Percentiles rank a stretch among this genome's conserved stretches.
Evolutionary conservation across 176 grass and related monocot genomes (phyloP).

Genomic region (Avena eriantha): DNA sequence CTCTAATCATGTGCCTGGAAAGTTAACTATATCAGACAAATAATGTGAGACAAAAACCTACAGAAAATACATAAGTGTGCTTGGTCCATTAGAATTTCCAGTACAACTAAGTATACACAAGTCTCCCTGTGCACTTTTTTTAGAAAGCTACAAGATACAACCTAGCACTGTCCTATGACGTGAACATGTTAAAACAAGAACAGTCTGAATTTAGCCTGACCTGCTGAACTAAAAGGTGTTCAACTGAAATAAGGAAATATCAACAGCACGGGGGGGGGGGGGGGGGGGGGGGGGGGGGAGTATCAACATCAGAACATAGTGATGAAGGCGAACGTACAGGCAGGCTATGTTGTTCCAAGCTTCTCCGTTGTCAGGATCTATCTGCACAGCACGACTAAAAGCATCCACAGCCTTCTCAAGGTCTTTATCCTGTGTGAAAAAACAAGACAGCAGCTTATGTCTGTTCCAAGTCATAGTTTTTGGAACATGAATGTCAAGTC

Average conservation of each 20-base stretch:
- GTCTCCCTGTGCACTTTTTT: neutral
- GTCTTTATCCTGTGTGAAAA: slow-evolving; percentile 75
- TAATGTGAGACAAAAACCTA: neutral
- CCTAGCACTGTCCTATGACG: neutral
- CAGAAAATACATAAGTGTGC: neutral
- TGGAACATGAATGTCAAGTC: neutral
- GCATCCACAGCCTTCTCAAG: slow-evolving; percentile 91
- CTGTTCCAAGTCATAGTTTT: neutral
- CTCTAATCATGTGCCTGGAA: slow-evolving; percentile 88
- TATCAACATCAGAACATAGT: slow-evolving; percentile 32
- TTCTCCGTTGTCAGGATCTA: slow-evolving; percentile 99
- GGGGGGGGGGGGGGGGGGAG: neutral
- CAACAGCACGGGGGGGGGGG: neutral
- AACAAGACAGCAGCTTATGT: slow-evolving; percentile 38
- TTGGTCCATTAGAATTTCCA: slow-evolving; percentile 33
- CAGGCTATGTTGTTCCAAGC: slow-evolving; percentile 99
- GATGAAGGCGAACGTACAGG: slow-evolving; percentile 57
- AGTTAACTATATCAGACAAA: slow-evolving; percentile 34
- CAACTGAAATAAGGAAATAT: slow-evolving; percentile 24
- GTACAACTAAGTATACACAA: slow-evolving; percentile 12
- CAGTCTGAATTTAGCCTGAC: neutral
- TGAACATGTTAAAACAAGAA: neutral
- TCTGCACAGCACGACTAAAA: slow-evolving; percentile 89
- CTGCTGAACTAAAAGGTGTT: neutral
- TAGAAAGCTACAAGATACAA: neutral